Base-by-base conservation (phyloP, 164 flowering plant species). In the Buxus sempervirens region DNA sequence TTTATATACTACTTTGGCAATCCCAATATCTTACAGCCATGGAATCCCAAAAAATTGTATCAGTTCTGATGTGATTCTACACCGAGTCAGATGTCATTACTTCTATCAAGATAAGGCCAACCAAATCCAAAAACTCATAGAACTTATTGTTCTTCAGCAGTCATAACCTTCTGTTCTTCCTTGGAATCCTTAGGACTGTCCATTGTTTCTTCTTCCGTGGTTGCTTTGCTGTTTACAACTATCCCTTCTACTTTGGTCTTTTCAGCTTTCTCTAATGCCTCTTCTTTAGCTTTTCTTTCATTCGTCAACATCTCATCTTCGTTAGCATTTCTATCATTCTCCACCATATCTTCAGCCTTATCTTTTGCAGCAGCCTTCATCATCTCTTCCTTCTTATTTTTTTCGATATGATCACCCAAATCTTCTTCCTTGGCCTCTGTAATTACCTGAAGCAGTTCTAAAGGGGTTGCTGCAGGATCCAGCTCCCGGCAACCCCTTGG, bases 391-490 rank as follows among this genome's bases (percentile, higher is more conserved):
- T 69, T 57, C 54, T 26, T 21, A 42, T 1, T 7, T 18, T 65
- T 68, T 22, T 36, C 69, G 28, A 68, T 76, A 64, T n/a, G 60
- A 42, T 68, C 78, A 60, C 62, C 54, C 51, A 62, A 36, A 1
- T 82, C 82, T 70, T 82, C 85, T 56, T 84, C 83, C 56, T 72
- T 79, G 41, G 69, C 78, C 57, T 79, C 82, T 32, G 69, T 54
- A 54, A 84, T 79, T 45, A 85, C 78, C 70, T 83, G 84, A 68
- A 89, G 85, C 73, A 89, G 89, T 63, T 89, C 90, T 54, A 69
- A 60, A 1, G 96, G 92, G 27, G 86, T 85, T 55, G 96, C 92
- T 8, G 96, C 90, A 48, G 96, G 92, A 70, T 89, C 96, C 67
- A 89, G 77, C 78, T 87, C 92, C 70, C 81, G 69, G 74, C 91